Evolutionary conservation across 768 basidiomycete genomes (phyloP).

Genomic region (Suillus subalutaceus): DNA sequence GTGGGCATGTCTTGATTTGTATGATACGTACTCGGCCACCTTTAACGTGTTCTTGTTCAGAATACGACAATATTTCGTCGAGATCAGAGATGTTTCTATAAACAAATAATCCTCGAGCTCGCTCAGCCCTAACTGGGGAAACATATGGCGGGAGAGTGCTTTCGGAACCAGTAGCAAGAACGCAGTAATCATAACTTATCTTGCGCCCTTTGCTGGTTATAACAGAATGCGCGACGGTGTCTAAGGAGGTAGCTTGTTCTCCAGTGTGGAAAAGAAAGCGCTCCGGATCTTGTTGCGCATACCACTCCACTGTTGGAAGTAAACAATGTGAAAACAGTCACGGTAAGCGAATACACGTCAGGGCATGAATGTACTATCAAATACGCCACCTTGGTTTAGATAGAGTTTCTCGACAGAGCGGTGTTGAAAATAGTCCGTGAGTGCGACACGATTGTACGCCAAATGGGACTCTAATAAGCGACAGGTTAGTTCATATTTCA

Average conservation of each 20-base stretch:
- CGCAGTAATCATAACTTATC: conserved; percentile 60
- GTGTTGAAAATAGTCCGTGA: conserved; percentile 67
- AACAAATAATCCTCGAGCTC: conserved; percentile 62
- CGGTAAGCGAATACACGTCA: not conserved
- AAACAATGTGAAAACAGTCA: conserved; percentile 1
- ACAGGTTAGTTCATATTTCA: conserved; percentile 18
- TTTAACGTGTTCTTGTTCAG: conserved; percentile 47
- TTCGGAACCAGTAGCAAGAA: conserved; percentile 71
- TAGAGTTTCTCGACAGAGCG: conserved; percentile 61
- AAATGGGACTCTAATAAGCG: conserved; percentile 40
- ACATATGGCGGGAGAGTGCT: conserved; percentile 65
- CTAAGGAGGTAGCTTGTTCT: conserved; percentile 48
- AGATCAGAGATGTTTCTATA: conserved; percentile 76
- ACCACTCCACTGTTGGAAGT: conserved; percentile 52
- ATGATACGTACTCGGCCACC: conserved; percentile 25
- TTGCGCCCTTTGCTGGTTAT: conserved; percentile 47
- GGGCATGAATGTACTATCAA: not conserved
- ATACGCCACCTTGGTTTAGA: conserved; percentile 48
- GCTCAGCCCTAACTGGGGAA: conserved; percentile 39
- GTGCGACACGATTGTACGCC: conserved; percentile 53
- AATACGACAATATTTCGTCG: conserved; percentile 62
- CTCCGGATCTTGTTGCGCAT: conserved; percentile 56
- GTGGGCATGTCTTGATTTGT: not conserved
- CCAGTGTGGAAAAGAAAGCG: conserved; percentile 55
- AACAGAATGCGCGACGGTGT: conserved; percentile 43